Evolutionary conservation across 2,329 filamentous ascomycete species (phyloP), one percentile per base, ranked within the genome.

Genomic region (Colletotrichum phormii): DNA sequence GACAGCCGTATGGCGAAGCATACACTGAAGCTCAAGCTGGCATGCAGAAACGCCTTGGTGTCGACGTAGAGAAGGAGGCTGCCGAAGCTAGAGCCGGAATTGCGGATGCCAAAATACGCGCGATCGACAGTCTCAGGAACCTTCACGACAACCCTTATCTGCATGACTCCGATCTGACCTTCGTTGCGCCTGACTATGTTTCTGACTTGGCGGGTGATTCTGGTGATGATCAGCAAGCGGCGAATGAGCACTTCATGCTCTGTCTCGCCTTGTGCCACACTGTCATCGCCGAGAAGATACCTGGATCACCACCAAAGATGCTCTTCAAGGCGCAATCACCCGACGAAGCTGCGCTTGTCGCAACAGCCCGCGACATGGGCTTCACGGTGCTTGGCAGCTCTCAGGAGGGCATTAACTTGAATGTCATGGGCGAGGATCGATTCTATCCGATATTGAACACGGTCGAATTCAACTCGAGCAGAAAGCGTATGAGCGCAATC

Each of bases 401-500:
- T 2, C 89, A 90, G 49, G 94, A 97, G 74, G 94, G 94, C 64
- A 93, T 99, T 75, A 90, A 94, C 64, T 80, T 99, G 67, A 98
- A 98, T 76, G 88, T 97, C 7, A 89, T 97, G 85, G 97, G 97
- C 61, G 89, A 95, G 78, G 95, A 98, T 77, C 89, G 91, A 59
- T 91, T 93, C 74, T 99, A 97, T 81, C 92, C 91, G 18, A 93
- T 99, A 37, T 89, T 99, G 60, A 98, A 98, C 82, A 98, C 94
- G 1, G 92, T 99, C 49, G 97, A 99, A 81, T 99, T 99, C 86
- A 98, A 98, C 81, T 98, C 96, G 0, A 95, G 93, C 55, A 90
- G 97, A 78, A 99, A 99, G 85, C 91, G 97, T 76, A 99, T 99
- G 97, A 98, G 95, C 83, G 94, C 95, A 2, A 98, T 99, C 76